Base-by-base conservation (phyloP, 2,329 filamentous ascomycete species). In the Aspergillus sp. region DNA sequence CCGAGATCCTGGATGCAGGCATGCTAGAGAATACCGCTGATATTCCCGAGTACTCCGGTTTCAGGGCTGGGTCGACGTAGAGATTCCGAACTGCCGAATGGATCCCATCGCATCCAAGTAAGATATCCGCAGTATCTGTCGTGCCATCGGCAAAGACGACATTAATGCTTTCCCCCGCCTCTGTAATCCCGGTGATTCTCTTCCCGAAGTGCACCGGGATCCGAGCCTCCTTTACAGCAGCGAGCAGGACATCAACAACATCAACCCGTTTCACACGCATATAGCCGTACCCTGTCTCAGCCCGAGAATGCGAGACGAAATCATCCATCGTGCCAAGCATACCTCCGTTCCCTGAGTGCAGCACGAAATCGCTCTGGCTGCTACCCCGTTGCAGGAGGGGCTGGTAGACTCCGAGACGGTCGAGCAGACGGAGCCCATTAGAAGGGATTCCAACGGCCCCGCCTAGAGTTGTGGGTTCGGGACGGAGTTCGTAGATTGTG, bases 41-140 rank as follows among this genome's bases (percentile, higher is more conserved):
- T 39, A 73, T 63, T 6, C 72, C 72, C 1, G 73, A 71, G 57
- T 76, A 76, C 39, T 69, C 67, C 21, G 73, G 70, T n/a, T 40
- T 47, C 8, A 44, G 24, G 4, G 41, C 53, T 8, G 68, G 67
- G 46, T 73, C 65, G 23, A 77, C 64, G 46, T 73, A 63, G 5
- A 66, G 43, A n/a, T 47, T 65, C 7, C 75, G 70, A 6, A 75
- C 72, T 11, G 64, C 57, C 1, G 73, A 76, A 57, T 77, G 75
- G 8, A 77, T 72, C 1, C 75, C 75, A 57, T 77, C 75, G 58
- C 73, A 75, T 6, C 74, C 75, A n/a, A 77, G 60, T 2, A 73
- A 44, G 2, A 65, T 23, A 37, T 57, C 56, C 0, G 53, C 62
- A 4, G 44, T 52, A 9, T 61, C 63, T 11, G n/a, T 51, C 9